Evolutionary conservation across 768 basidiomycete species (phyloP), one percentile per base, ranked within the genome.

Genomic region (Lanmaoa pseudosensibilis): DNA sequence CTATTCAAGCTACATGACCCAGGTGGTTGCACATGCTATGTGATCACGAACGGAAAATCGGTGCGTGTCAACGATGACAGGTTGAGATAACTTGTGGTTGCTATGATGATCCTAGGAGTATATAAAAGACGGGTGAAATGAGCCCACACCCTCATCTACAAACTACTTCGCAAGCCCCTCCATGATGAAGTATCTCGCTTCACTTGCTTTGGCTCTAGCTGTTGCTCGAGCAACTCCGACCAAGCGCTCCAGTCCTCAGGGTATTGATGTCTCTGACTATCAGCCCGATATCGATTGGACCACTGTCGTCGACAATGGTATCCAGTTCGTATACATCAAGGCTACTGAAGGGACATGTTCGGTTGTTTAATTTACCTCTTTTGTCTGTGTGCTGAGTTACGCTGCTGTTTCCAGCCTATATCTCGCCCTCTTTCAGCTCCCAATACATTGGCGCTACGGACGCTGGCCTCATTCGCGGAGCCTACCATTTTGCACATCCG

Each of bases 321-420:
- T 85, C 33, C 54, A 72, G 13, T 87, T 85, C 61, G 82, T 73
- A 3, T 87, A 78, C 64, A 86, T 87, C 78, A 87, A 87, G 65
- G 86, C 85, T 10, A 87, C 85, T 3, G 85, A 87, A 65, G 80
- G 80, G 10, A 83, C 76, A n/a, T 64, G 83, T 83, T 43, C 48
- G 54, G 74, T 62, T 9, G 46, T 53, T 33, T 21, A 7, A 6
- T 37, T 49, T 51, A 0, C 34, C 16, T 46, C 10, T 51, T 5
- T 36, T 12, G 41, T 45, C 33, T 6, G 2, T 39, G 9, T 38
- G 27, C 49, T 58, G 16, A 61, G 16, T 33, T 18, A 33, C 9
- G 5, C n/a, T 16, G 4, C 18, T 23, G 18, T n/a, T 45, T 50
- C 23, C 12, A 71, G 69, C 43, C 25, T 71, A 71, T 16, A 53